phyloP scores from a whole-genome alignment of 768 basidiomycete genomes.

The Heimioporus sp. region DNA sequence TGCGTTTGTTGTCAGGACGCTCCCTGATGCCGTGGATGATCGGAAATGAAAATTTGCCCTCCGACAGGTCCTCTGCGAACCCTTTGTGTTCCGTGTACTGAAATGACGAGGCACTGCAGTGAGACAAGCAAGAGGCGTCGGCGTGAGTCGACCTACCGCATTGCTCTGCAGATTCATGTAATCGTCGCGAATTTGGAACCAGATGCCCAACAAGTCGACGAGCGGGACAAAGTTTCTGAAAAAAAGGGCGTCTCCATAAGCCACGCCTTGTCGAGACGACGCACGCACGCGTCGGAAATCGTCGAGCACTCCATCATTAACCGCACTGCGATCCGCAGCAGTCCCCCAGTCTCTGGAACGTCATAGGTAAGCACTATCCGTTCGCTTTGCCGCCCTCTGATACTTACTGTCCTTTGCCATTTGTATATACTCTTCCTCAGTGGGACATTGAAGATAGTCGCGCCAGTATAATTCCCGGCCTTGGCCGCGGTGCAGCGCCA shows the following conservation, averaged over 20 bases:
- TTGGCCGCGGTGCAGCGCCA: slow-evolving; percentile 90
- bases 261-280: not conserved
- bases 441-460: slow-evolving; percentile 85
- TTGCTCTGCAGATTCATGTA: slow-evolving; percentile 38
- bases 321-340: slow-evolving; percentile 87
- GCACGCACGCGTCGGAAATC: slow-evolving; percentile 54
- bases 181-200: slow-evolving; percentile 61
- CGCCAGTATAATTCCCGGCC: slow-evolving; percentile 93
- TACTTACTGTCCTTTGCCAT: slow-evolving; percentile 94
- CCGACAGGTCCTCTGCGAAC: slow-evolving; percentile 91
- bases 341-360: slow-evolving; percentile 83
- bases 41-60: slow-evolving; percentile 98
- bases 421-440: slow-evolving; percentile 88
- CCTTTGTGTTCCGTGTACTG: slow-evolving; percentile 85
- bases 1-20: slow-evolving; percentile 70
- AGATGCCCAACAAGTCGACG: slow-evolving; percentile 54
- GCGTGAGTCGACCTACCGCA: slow-evolving; percentile 6
- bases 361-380: not conserved
- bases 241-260: too few species aligned
- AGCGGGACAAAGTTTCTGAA: slow-evolving; percentile 53
- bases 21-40: slow-evolving; percentile 87
- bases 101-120: not conserved
- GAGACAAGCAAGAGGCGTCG: too few species aligned
- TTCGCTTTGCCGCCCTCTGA: not conserved
- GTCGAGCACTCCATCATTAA: slow-evolving; percentile 89